Percentiles rank a stretch among this genome's conserved stretches.
phyloP scores from a whole-genome alignment of 148 eudicot species.

The Rheum nobile region DNA sequence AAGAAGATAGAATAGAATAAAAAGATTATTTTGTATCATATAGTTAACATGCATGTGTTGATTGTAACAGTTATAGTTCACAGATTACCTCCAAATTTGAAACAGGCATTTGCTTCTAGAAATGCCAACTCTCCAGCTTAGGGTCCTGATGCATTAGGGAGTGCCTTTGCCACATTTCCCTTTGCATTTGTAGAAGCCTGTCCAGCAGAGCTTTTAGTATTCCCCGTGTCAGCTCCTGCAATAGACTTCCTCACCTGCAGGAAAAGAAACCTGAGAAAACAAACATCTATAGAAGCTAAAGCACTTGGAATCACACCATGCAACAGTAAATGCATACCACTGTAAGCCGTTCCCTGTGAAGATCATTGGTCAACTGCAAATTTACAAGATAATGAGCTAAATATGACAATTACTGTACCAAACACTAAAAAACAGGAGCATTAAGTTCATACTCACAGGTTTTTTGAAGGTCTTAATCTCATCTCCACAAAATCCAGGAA shows the following conservation, averaged over 20 bases:
- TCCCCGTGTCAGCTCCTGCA: constrained; percentile 27
- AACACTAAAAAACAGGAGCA: not conserved
- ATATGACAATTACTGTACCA: not conserved
- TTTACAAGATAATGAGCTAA: constrained; percentile 3
- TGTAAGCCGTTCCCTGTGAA: constrained; percentile 66
- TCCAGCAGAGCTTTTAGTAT: constrained; percentile 34
- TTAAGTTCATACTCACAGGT: constrained; percentile 37
- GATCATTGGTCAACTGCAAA: constrained; percentile 50
- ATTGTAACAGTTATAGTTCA: not conserved
- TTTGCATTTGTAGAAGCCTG: constrained; percentile 42
- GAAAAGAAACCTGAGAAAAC: not conserved
- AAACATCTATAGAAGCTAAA: not conserved
- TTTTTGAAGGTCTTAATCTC: constrained; percentile 67
- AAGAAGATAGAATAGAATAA: not conserved
- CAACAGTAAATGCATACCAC: constrained; percentile 32
- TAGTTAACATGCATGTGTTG: not conserved
- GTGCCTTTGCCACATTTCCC: constrained; percentile 43
- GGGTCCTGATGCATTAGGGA: constrained; percentile 40
- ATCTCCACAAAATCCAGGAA: constrained; percentile 85
- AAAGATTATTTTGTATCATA: not conserved
- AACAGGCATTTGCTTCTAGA: not conserved
- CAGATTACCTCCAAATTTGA: not conserved
- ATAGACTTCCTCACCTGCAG: constrained; percentile 57
- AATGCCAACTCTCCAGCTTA: not conserved
- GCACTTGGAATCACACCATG: not conserved